phyloP scores from a whole-genome alignment of 2,329 filamentous ascomycete genomes.

The Metarhizium robertsii region DNA sequence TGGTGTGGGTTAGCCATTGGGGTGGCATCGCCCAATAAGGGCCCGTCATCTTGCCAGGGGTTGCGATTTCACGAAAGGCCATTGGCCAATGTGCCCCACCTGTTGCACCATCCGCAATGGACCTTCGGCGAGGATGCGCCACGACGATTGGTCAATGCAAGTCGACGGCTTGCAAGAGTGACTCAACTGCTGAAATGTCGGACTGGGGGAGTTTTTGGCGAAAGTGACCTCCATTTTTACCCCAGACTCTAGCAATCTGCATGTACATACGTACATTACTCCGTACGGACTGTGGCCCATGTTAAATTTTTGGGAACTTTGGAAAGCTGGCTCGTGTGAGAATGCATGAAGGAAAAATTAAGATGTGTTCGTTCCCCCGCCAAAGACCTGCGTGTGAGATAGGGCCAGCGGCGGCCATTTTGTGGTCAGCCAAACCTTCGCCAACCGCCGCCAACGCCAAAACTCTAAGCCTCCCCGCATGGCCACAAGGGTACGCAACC shows the following conservation, averaged over 20 bases:
- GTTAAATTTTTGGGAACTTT: too few species aligned
- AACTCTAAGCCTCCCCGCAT: too few species aligned
- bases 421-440: too few species aligned
- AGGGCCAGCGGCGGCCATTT: too few species aligned
- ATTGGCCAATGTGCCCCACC: slow-evolving; percentile 18
- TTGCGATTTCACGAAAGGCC: neutral
- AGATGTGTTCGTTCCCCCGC: too few species aligned
- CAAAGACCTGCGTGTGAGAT: too few species aligned
- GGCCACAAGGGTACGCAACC: too few species aligned
- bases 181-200: slow-evolving; percentile 16
- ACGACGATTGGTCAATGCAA: slow-evolving; percentile 23
- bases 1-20: slow-evolving; percentile 17
- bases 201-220: neutral
- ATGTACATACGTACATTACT: neutral
- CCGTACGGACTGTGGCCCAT: too few species aligned
- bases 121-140: slow-evolving; percentile 24
- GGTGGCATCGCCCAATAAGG: slow-evolving; percentile 19
- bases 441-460: too few species aligned
- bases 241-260: slow-evolving; percentile 3
- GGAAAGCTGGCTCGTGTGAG: too few species aligned
- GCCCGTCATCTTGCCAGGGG: neutral
- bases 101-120: slow-evolving; percentile 15
- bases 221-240: slow-evolving; percentile 6
- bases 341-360: too few species aligned
- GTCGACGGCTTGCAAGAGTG: slow-evolving; percentile 12